Evolutionary conservation across 768 basidiomycete species (phyloP).

Genomic region (Leucocoprinus birnbaumii): DNA sequence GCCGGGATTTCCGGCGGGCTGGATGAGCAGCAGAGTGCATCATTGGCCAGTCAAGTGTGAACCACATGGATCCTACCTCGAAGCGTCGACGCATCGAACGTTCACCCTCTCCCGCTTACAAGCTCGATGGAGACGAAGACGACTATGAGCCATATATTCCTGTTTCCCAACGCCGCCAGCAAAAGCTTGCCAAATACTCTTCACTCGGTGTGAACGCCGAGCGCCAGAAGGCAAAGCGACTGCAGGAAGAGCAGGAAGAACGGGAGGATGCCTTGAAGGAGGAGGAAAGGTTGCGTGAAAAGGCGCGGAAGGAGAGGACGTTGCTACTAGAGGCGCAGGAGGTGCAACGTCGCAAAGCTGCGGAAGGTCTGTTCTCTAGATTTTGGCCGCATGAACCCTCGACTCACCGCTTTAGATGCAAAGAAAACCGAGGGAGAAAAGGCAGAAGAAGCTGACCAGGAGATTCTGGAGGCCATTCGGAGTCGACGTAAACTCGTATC

Average conservation of each 20-base stretch:
- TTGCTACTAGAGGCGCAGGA: slow-evolving; percentile 93
- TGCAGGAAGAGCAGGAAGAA: slow-evolving; percentile 66
- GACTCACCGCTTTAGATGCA: slow-evolving; percentile 49
- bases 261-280: slow-evolving; percentile 75
- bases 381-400: neutral
- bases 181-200: slow-evolving; percentile 74
- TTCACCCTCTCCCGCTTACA: slow-evolving; percentile 62
- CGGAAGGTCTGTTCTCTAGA: slow-evolving; percentile 57
- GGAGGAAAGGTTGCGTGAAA: slow-evolving; percentile 73
- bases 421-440: slow-evolving; percentile 87
- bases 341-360: slow-evolving; percentile 80
- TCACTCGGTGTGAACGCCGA: slow-evolving; percentile 56
- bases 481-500: slow-evolving; percentile 89
- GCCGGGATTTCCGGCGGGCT: no score
- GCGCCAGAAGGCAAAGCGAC: slow-evolving; percentile 43
- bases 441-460: slow-evolving; percentile 84
- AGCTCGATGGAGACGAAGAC: slow-evolving; percentile 60
- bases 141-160: slow-evolving; percentile 85
- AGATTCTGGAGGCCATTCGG: slow-evolving; percentile 89
- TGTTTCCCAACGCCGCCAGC: slow-evolving; percentile 79
- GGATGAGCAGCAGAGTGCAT: no score
- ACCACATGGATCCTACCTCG: slow-evolving; percentile 26
- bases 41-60: neutral
- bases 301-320: slow-evolving; percentile 79
- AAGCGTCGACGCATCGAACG: slow-evolving; percentile 51